Conservation (phyloP, 2,329 filamentous ascomycete genomes). For the Ceratocystis smalleyi region DNA sequence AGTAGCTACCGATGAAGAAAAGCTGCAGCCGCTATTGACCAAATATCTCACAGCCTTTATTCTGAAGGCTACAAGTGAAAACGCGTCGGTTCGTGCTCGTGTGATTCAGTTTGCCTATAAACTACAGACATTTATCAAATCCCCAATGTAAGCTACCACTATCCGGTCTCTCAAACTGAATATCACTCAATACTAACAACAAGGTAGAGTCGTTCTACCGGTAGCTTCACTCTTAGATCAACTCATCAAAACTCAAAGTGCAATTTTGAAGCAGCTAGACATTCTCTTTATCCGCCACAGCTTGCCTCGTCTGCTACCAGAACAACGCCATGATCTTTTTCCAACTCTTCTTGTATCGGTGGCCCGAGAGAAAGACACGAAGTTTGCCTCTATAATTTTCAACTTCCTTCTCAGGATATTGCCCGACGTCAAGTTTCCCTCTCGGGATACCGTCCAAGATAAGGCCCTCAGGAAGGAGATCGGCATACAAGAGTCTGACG, state of each 20-base stretch:
- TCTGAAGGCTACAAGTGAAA: conserved; percentile 70
- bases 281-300: conserved; percentile 81
- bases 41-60: conserved; percentile 69
- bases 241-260: conserved; percentile 61
- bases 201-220: conserved; percentile 55
- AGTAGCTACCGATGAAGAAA: conserved; percentile 67
- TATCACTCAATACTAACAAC: background rate
- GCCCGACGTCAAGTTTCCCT: conserved; percentile 53
- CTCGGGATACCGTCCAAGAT: conserved; percentile 67
- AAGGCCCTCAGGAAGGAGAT: conserved; percentile 47
- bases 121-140: conserved; percentile 40
- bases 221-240: conserved; percentile 74
- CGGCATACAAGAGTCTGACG: conserved; percentile 53
- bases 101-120: conserved; percentile 36
- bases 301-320: conserved; percentile 32
- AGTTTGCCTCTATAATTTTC: conserved; percentile 42
- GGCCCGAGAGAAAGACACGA: conserved; percentile 36
- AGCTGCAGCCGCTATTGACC: conserved; percentile 62
- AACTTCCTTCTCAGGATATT: conserved; percentile 68
- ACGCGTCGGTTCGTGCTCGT: conserved; percentile 66
- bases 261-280: conserved; percentile 75
- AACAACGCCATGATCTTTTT: conserved; percentile 57
- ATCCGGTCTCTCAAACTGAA: background rate
- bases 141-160: conserved; percentile 30
- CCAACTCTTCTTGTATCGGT: conserved; percentile 55